phyloP scores from a whole-genome alignment of 163 green algal genomes.

The Volvox carteri region DNA sequence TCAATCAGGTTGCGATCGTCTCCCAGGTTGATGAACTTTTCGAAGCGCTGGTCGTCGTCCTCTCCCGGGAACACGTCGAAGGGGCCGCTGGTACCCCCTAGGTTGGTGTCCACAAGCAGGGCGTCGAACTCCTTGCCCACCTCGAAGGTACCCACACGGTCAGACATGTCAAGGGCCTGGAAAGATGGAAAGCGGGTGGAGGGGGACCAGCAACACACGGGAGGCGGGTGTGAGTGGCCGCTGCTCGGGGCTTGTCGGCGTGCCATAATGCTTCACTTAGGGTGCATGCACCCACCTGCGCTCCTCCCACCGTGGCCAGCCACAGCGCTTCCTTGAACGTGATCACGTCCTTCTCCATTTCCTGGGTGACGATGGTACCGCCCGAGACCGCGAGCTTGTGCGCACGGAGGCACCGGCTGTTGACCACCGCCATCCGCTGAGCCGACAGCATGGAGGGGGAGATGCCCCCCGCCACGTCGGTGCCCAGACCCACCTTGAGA shows the following conservation, averaged over 20 bases:
- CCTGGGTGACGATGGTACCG: conserved; percentile 56
- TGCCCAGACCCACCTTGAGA: conserved; percentile 81
- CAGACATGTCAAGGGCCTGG: conserved; percentile 42
- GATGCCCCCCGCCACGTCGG: conserved; percentile 79
- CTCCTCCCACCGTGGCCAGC: conserved; percentile 79
- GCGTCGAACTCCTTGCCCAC: conserved; percentile 82
- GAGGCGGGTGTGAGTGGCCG: too few species aligned
- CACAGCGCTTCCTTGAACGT: conserved; percentile 74
- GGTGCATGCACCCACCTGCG: conserved; percentile 58
- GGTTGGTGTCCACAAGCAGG: conserved; percentile 73
- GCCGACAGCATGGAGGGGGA: conserved; percentile 79
- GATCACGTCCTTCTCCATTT: conserved; percentile 62
- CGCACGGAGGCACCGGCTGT: conserved; percentile 69
- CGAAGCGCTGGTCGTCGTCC: conserved; percentile 65
- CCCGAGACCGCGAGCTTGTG: conserved; percentile 66
- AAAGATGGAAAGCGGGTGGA: background rate
- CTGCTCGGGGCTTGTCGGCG: too few species aligned
- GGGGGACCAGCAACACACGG: too few species aligned
- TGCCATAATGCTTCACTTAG: too few species aligned
- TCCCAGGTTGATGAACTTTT: conserved; percentile 81
- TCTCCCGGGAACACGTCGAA: conserved; percentile 74
- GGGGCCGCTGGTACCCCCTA: conserved; percentile 42
- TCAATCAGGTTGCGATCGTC: conserved; percentile 82
- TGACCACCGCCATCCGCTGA: conserved; percentile 77
- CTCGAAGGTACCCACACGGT: conserved; percentile 71